A percentile compares a stretch with the other conserved stretches of the same genome.
Evolutionary conservation across 495 filamentous ascomycete genomes (phyloP).

Genomic region (Hypoxylon trugodes): DNA sequence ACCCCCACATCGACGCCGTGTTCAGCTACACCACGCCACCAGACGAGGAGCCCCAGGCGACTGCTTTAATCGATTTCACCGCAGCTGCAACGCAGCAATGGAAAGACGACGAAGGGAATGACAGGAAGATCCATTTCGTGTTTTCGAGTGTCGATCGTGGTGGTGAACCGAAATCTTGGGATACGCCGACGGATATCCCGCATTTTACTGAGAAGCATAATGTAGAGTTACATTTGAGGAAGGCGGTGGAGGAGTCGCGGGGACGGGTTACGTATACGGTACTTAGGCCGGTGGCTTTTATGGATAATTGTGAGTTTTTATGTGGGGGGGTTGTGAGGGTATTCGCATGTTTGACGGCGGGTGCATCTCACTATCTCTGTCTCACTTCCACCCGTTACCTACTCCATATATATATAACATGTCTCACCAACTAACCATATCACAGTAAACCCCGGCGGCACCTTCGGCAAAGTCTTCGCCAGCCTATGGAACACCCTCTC

Average conservation of each 20-base stretch:
- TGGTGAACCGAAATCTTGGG: slow-evolving; percentile 60
- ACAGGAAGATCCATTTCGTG: slow-evolving; percentile 62
- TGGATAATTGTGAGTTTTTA: slow-evolving; percentile 66
- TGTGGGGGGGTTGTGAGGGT: too few species aligned
- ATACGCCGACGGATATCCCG: slow-evolving; percentile 65
- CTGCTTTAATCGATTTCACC: slow-evolving; percentile 67
- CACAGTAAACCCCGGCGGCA: slow-evolving; percentile 50
- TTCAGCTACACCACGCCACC: slow-evolving; percentile 60
- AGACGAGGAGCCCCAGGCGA: slow-evolving; percentile 69
- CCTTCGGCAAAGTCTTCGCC: slow-evolving; percentile 66
- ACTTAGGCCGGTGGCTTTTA: slow-evolving; percentile 69
- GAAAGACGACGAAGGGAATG: slow-evolving; percentile 36
- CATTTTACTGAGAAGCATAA: slow-evolving; percentile 72
- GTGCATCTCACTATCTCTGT: too few species aligned
- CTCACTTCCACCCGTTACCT: too few species aligned
- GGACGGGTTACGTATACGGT: slow-evolving; percentile 60
- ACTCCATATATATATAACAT: background rate
- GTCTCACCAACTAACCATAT: slow-evolving; percentile 34
- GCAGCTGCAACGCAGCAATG: slow-evolving; percentile 56
- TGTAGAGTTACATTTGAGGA: slow-evolving; percentile 68
- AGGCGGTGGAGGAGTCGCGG: slow-evolving; percentile 45
- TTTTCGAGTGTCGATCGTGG: slow-evolving; percentile 75
- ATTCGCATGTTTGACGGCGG: too few species aligned
- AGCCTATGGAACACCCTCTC: slow-evolving; percentile 57
- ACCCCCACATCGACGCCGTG: slow-evolving; percentile 55